Percentiles rank a stretch among this genome's conserved stretches.
These are phyloP conservation scores for Cercospora janseana DNA, from an alignment of 2,329 filamentous ascomycete species.

Conservation along the genomic window DNA sequence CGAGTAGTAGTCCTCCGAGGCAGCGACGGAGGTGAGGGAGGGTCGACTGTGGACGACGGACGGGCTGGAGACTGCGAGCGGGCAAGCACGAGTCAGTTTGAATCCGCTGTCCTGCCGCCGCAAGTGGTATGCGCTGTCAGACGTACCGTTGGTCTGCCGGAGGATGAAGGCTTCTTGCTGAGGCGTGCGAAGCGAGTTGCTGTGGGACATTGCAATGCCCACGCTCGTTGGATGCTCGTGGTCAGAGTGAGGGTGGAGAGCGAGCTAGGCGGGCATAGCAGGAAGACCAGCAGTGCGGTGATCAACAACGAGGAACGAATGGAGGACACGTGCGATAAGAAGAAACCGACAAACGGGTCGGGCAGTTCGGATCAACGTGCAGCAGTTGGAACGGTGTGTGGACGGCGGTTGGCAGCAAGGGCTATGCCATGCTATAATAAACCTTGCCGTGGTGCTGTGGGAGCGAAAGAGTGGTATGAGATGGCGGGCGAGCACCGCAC, in stretches of 20 bases:
- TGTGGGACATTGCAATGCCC: conserved; percentile 19
- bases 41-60: conserved; percentile 33
- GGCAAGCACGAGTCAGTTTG: conserved; percentile 6
- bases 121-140: background rate
- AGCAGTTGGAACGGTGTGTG: conserved; percentile 11
- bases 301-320: background rate
- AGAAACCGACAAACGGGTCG: conserved; percentile 3
- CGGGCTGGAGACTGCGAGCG: conserved; percentile 32
- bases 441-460: background rate
- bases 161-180: conserved; percentile 16
- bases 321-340: conserved; percentile 12
- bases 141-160: conserved; percentile 27
- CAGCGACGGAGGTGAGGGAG: conserved; percentile 50
- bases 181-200: conserved; percentile 4
- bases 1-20: conserved; percentile 53
- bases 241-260: background rate
- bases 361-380: conserved; percentile 8
- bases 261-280: background rate
- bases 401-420: no score
- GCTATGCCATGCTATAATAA: no score
- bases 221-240: background rate
- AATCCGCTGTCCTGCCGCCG: background rate
- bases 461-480: background rate
- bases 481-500: conserved; percentile 4
- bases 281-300: background rate